Conservation (phyloP, 768 basidiomycete species). For the Polyporus arcularius region DNA sequence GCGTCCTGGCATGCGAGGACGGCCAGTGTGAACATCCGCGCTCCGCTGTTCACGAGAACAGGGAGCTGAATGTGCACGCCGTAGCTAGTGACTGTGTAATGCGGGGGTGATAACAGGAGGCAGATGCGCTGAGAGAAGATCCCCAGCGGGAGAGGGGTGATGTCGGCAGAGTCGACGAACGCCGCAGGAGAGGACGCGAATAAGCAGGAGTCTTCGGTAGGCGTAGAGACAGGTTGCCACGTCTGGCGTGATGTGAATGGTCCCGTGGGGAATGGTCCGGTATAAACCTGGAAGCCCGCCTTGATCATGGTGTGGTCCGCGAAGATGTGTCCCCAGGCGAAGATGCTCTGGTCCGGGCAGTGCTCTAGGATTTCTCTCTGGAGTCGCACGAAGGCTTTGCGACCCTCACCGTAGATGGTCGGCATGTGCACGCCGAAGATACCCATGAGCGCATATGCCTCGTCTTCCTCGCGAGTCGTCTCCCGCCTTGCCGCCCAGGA, state of each 20-base stretch:
- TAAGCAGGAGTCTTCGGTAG: background rate
- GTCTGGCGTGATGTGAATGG: too few species aligned
- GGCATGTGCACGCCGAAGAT: background rate
- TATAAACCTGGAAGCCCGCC: background rate
- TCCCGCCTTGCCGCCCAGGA: slow-evolving; percentile 4
- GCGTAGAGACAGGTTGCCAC: background rate
- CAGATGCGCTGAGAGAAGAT: background rate
- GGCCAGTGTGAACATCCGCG: background rate
- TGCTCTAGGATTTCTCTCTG: slow-evolving; percentile 6
- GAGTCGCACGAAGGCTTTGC: background rate
- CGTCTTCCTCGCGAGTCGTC: slow-evolving; percentile 6
- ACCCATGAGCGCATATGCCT: slow-evolving; percentile 7
- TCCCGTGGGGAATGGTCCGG: background rate
- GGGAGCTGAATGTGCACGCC: background rate
- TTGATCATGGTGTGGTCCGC: background rate
- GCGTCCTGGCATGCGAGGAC: background rate
- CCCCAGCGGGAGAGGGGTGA: background rate
- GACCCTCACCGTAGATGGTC: background rate
- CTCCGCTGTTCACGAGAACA: background rate
- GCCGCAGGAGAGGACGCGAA: background rate
- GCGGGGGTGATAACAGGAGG: background rate
- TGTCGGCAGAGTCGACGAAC: background rate
- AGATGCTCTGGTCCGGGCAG: slow-evolving; percentile 3
- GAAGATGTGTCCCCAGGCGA: background rate
- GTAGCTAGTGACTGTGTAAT: slow-evolving; percentile 3